Base-by-base conservation (phyloP, 73 alveolate genomes). In the Paramecium primaurelia region DNA sequence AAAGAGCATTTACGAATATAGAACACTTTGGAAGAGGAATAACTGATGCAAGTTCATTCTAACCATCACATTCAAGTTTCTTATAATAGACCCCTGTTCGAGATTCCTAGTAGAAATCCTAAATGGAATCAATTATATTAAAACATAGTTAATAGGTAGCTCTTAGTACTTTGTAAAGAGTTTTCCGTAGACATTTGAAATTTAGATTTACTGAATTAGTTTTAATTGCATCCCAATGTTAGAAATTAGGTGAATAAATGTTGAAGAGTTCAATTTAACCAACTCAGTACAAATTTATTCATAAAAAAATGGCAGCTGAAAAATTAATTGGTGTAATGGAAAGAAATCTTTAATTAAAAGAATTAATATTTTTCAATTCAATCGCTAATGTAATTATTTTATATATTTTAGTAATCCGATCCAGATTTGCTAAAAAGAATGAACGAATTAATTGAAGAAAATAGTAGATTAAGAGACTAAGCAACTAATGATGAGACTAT, bases 31-130 rank as follows among this genome's bases (percentile, higher is more conserved):
- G 77, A 26, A 80, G 58, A 80, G 77, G 64, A 45, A 44, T 28
- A 40, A 44, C 91, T 10, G 91, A 80, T 45, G 84, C 84, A 32
- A 80, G 58, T 49, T 80, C 91, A 25, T 80, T 80, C 77, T 47
- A 80, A 64, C 71, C 73, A 44, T 80, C 91, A 26, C 58, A 40
- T 32, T 25, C 75, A 22, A 80, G 91, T 47, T 80, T 45, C 58
- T 25, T 49, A 40, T 42, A 49, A 26, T 26, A 42, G 38, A 80
- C 77, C n/a, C 91, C 91, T 11, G 37, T 45, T 25, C 25, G 75
- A 36, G 71, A 80, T 10, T 18, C 58, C 11, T 12, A 20, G 20
- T 6, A 11, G 9, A 80, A 36, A 20, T 80, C 87, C 10, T 73
- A 73, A 38, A 44, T 47, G 58, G 91, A 80, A n/a, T 45, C 91